These are phyloP conservation scores for Geranium brycei DNA, from an alignment of 345 rosid genomes.

Conservation along the genomic window DNA sequence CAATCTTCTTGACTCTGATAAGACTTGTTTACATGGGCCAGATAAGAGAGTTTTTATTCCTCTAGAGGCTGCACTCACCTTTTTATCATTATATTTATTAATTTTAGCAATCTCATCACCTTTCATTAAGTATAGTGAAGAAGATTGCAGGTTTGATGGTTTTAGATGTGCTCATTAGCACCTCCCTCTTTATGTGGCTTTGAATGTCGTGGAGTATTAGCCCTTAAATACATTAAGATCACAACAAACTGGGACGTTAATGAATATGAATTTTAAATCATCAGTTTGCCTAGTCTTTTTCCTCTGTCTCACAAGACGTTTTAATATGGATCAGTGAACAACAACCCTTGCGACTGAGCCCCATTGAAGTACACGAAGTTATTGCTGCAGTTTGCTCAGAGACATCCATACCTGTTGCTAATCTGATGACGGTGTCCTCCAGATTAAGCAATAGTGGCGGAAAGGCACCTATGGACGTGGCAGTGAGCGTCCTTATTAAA, in stretches of 20 bases:
- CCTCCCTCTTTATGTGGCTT: neutral
- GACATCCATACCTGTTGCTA: constrained; percentile 46
- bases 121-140: too few relatives aligned
- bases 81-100: too few relatives aligned
- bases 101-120: too few relatives aligned
- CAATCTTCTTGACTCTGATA: too few relatives aligned
- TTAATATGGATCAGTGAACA: constrained; percentile 59
- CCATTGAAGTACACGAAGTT: constrained; percentile 88
- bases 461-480: constrained; percentile 91
- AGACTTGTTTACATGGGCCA: too few relatives aligned
- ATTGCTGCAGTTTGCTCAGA: constrained; percentile 93
- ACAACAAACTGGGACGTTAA: too few relatives aligned
- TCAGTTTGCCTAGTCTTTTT: constrained; percentile 8
- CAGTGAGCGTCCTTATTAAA: constrained; percentile 94
- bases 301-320: constrained; percentile 1
- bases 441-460: constrained; percentile 64
- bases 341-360: constrained; percentile 75
- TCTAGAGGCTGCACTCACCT: too few relatives aligned
- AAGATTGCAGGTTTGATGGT: too few relatives aligned
- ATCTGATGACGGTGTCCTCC: constrained; percentile 56
- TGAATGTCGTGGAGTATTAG: neutral
- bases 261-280: neutral
- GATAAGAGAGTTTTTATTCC: too few relatives aligned
- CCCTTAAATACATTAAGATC: neutral
- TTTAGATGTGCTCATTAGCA: neutral